Conservation (phyloP, 495 filamentous ascomycete genomes). For the Podospora fimiseda region DNA sequence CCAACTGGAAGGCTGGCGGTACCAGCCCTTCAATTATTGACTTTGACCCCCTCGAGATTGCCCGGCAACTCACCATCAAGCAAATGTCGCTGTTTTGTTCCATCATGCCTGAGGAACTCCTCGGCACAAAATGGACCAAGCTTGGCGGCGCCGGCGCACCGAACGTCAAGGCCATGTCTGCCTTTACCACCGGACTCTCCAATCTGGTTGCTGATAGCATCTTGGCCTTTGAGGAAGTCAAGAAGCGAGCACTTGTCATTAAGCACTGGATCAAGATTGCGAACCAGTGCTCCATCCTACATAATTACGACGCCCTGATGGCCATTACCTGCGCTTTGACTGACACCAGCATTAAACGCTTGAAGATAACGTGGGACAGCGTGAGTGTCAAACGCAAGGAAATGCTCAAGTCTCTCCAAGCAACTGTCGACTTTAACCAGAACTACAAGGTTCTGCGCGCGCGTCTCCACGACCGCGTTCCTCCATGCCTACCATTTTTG, state of each 20-base stretch:
- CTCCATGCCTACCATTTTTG: constrained; percentile 93
- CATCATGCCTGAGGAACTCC: constrained; percentile 88
- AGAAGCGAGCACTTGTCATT: constrained; percentile 83
- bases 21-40: constrained; percentile 71
- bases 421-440: constrained; percentile 77
- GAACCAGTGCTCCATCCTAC: constrained; percentile 75
- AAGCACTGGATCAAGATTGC: constrained; percentile 99
- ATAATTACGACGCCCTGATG: constrained; percentile 96
- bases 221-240: constrained; percentile 75
- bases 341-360: constrained; percentile 82
- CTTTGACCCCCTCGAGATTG: constrained; percentile 88
- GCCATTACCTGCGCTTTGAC: constrained; percentile 92
- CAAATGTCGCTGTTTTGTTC: constrained; percentile 90
- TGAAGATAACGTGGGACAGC: constrained; percentile 89
- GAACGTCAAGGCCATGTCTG: constrained; percentile 94
- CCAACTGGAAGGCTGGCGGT: constrained; percentile 67
- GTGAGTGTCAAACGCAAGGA: constrained; percentile 81
- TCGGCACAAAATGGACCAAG: constrained; percentile 90
- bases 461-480: constrained; percentile 78
- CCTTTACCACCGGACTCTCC: constrained; percentile 81
- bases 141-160: constrained; percentile 68
- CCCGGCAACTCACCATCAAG: constrained; percentile 88
- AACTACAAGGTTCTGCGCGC: constrained; percentile 90
- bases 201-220: constrained; percentile 96
- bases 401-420: constrained; percentile 67